Evolutionary conservation across 306 rosid genomes (phyloP).

Genomic region (Trifolium dubium): DNA sequence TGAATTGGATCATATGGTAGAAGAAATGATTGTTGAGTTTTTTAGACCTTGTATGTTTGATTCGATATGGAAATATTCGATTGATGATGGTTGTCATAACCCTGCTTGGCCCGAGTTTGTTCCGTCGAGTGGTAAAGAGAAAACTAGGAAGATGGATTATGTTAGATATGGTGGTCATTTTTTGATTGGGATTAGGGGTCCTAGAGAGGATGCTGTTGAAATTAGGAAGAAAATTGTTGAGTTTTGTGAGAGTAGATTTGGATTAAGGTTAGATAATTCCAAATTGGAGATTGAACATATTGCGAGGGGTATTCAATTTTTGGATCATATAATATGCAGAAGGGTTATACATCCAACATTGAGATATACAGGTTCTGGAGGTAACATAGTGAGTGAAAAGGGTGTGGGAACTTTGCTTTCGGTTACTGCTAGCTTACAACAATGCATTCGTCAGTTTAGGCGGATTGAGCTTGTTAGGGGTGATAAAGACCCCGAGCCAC

Average conservation of each 20-base stretch:
- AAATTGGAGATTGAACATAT: slow-evolving; percentile 88
- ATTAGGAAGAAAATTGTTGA: slow-evolving; percentile 66
- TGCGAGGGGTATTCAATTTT: slow-evolving; percentile 79
- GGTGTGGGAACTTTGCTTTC: slow-evolving; percentile 96
- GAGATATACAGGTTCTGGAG: slow-evolving; percentile 80
- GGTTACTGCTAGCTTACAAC: slow-evolving; percentile 85
- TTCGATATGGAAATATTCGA: slow-evolving; percentile 80
- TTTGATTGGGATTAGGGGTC: slow-evolving; percentile 88
- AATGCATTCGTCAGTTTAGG: slow-evolving; percentile 84
- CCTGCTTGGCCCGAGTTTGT: slow-evolving; percentile 98
- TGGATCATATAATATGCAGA: slow-evolving; percentile 87
- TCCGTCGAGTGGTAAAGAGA: slow-evolving; percentile 83
- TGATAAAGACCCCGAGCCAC: slow-evolving; percentile 87
- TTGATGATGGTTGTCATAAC: slow-evolving; percentile 87
- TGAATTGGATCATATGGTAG: slow-evolving; percentile 76
- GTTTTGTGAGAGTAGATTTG: slow-evolving; percentile 68
- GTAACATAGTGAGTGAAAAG: slow-evolving; percentile 81
- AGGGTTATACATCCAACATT: slow-evolving; percentile 95
- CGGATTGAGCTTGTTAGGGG: slow-evolving; percentile 79
- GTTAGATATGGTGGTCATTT: slow-evolving; percentile 84
- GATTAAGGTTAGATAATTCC: slow-evolving; percentile 81
- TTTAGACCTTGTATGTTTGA: slow-evolving; percentile 81
- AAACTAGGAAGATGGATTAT: slow-evolving; percentile 92
- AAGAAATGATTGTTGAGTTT: slow-evolving; percentile 64
- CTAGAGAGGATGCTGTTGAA: slow-evolving; percentile 85